phyloP scores from a whole-genome alignment of 2,329 filamentous ascomycete genomes.

The Diaporthe vaccinii region DNA sequence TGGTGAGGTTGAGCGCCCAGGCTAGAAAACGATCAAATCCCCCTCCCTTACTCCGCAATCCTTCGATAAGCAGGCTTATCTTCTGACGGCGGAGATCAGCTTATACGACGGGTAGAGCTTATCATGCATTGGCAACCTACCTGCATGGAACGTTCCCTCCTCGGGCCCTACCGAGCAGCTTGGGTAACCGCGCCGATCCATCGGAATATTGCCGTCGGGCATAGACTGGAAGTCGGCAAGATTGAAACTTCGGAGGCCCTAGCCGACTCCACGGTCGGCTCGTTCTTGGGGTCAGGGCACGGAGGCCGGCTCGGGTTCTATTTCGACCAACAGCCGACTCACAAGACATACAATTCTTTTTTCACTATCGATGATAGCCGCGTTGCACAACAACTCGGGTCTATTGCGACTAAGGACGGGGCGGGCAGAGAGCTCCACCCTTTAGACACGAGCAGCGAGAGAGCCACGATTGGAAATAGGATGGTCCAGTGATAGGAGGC shows the following conservation, averaged over 20 bases:
- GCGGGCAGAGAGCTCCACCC: background rate
- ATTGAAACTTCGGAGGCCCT: background rate
- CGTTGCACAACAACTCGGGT: background rate
- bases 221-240: background rate
- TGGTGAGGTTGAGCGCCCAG: background rate
- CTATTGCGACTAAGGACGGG: background rate
- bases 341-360: background rate
- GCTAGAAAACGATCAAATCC: background rate
- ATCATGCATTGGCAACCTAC: background rate
- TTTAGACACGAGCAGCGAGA: background rate
- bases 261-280: background rate
- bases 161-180: background rate
- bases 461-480: too few relatives aligned
- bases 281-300: background rate
- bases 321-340: background rate
- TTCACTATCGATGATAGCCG: too few relatives aligned
- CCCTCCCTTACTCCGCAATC: slow-evolving; percentile 19
- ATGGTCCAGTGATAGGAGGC: background rate
- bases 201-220: background rate
- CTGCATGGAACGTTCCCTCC: slow-evolving; percentile 29
- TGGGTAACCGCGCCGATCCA: background rate
- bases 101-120: background rate
- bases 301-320: background rate
- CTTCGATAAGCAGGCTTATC: background rate
- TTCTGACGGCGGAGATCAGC: slow-evolving; percentile 9